Evolutionary conservation across 345 rosid genomes (phyloP).

Genomic region (Aurinia saxatilis): DNA sequence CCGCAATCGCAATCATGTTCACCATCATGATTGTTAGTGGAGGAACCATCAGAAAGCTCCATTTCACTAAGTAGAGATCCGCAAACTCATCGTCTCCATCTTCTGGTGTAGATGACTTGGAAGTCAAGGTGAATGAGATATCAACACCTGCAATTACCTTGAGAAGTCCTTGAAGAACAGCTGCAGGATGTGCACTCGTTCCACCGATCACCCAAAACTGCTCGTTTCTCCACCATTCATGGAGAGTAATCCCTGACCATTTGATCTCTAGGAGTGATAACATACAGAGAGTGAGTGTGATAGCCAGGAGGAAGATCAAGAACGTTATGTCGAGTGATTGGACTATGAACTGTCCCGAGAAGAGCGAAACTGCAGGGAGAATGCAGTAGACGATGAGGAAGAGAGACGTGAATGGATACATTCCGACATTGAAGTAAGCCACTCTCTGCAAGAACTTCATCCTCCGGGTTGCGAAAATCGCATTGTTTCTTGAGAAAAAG

Average conservation of each 20-base stretch:
- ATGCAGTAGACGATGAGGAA: conserved; percentile 70
- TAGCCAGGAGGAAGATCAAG: conserved; percentile 46
- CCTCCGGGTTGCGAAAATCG: conserved; percentile 45
- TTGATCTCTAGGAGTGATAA: conserved; percentile 64
- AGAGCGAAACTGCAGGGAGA: conserved; percentile 62
- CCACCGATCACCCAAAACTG: conserved; percentile 87
- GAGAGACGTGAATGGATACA: conserved; percentile 76
- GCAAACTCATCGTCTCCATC: conserved; percentile 65
- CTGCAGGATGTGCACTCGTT: conserved; percentile 80
- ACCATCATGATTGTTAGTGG: conserved; percentile 67
- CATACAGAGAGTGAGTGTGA: conserved; percentile 53
- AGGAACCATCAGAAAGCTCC: conserved; percentile 71
- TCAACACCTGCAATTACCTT: conserved; percentile 76
- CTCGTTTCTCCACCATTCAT: conserved; percentile 88
- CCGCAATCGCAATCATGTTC: conserved; percentile 51
- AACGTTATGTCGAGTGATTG: conserved; percentile 49
- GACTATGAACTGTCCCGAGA: conserved; percentile 71
- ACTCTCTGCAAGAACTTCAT: conserved; percentile 69
- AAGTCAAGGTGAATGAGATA: conserved; percentile 65
- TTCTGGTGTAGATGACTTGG: conserved; percentile 56
- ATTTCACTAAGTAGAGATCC: conserved; percentile 51
- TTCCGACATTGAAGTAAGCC: conserved; percentile 67
- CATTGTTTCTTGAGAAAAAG: conserved; percentile 71
- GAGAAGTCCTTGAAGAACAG: conserved; percentile 61
- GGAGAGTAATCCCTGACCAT: conserved; percentile 73